Evolutionary conservation across 306 rosid genomes (phyloP), one percentile per base, ranked within the genome.

Genomic region (Argentina anserina): DNA sequence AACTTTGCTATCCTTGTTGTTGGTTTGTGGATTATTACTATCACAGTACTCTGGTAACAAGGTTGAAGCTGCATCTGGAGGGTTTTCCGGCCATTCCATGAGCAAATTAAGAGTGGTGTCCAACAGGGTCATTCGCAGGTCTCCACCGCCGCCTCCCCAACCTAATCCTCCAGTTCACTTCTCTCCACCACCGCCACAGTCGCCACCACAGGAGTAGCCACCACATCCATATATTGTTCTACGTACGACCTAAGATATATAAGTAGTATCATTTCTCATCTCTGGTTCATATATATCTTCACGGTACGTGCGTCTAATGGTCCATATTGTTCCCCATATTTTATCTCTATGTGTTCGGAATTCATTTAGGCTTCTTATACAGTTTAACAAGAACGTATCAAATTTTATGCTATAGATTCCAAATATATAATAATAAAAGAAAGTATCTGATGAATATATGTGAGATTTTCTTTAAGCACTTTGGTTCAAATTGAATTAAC

Each of bases 121-220:
- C 33, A 12, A 47, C 56, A 47, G 33, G 45, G 46, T 33, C 61
- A 3, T 0, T 3, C 41, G 1, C 13, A 49, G 41, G 50, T 29
- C 73, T 7, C 59, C 72, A 33, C 73, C 46, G 14, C 73, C 73
- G 5, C 31, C 73, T 47, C 73, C 73, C 2, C 11, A 9, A n/a
- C 10, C 29, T n/a, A 69, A n/a, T 12, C 21, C 11, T 20, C 1
- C 41, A 28, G 3, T 67, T 45, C 21, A 25, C 49, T 12, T 5
- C 72, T 45, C 41, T 12, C 72, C 72, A 26, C 72, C 72, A 18
- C 72, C 58, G 4, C 72, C 58, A 21, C 39, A 3, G 14, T 0
- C 77, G 6, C 37, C 47, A 8, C 15, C 65, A 71, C 20, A 37
- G 15, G 12, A 13, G 33, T 55, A 55, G 33, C 15, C 61, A 11